phyloP scores from a whole-genome alignment of 345 rosid genomes.

The Populus euphratica region DNA sequence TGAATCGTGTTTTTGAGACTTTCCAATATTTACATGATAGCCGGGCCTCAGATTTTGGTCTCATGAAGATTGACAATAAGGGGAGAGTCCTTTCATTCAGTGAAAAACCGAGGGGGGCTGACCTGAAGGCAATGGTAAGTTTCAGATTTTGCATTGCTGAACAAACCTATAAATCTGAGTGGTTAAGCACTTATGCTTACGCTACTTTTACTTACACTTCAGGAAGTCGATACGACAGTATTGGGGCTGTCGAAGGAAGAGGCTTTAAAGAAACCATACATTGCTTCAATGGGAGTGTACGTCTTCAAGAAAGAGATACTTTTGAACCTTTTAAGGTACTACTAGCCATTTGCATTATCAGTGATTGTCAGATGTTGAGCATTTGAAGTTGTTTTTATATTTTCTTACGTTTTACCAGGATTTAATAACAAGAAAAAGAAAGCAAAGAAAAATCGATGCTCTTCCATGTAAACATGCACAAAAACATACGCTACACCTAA shows the following conservation, averaged over 20 bases:
- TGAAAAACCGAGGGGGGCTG: conserved; percentile 83
- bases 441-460: no score
- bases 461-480: neutral
- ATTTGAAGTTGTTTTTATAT: no score
- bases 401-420: no score
- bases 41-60: conserved; percentile 96
- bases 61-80: conserved; percentile 88
- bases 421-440: no score
- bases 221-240: conserved; percentile 87
- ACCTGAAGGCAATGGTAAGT: conserved; percentile 79
- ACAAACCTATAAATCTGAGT: neutral
- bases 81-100: conserved; percentile 81
- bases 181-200: neutral
- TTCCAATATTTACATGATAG: conserved; percentile 43
- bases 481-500: neutral
- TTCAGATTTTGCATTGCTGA: neutral
- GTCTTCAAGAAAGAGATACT: conserved; percentile 94
- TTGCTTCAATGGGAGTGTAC: conserved; percentile 97
- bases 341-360: neutral
- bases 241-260: conserved; percentile 77
- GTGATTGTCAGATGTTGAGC: neutral
- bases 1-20: conserved; percentile 10
- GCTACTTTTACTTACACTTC: neutral
- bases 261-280: conserved; percentile 86
- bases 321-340: conserved; percentile 82